A percentile compares a stretch with the other conserved stretches of the same genome.
phyloP scores from a whole-genome alignment of 2,329 filamentous ascomycete species.

The Colletotrichum siamense region DNA sequence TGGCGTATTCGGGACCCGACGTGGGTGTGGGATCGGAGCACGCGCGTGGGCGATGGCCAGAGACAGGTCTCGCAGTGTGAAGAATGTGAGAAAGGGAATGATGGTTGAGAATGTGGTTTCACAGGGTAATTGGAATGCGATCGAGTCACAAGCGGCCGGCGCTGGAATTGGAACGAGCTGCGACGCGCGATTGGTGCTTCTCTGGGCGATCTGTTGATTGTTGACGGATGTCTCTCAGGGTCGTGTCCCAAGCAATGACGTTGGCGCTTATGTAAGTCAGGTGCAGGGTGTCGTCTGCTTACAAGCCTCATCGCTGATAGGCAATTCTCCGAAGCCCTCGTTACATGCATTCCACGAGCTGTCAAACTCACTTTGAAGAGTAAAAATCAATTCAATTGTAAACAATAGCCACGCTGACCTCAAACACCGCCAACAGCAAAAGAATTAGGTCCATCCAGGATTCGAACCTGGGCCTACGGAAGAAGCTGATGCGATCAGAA shows the following conservation, averaged over 20 bases:
- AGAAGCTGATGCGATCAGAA: constrained; percentile 6
- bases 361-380: neutral
- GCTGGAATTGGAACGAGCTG: neutral
- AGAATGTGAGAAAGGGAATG: neutral
- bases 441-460: constrained; percentile 14
- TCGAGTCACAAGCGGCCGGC: neutral
- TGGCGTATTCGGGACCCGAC: neutral
- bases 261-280: neutral
- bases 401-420: neutral
- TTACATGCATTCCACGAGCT: neutral
- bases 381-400: neutral
- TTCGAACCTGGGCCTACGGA: constrained; percentile 23
- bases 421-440: neutral
- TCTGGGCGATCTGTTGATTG: constrained; percentile 13
- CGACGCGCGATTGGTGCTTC: neutral
- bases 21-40: neutral
- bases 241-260: constrained; percentile 8
- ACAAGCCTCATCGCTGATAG: neutral
- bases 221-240: neutral
- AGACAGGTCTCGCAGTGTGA: neutral
- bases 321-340: neutral
- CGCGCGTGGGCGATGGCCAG: neutral
- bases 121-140: neutral
- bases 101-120: neutral
- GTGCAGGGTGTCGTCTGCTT: neutral